Evolutionary conservation across 768 basidiomycete genomes (phyloP).

Genomic region (Mrakia gelida): DNA sequence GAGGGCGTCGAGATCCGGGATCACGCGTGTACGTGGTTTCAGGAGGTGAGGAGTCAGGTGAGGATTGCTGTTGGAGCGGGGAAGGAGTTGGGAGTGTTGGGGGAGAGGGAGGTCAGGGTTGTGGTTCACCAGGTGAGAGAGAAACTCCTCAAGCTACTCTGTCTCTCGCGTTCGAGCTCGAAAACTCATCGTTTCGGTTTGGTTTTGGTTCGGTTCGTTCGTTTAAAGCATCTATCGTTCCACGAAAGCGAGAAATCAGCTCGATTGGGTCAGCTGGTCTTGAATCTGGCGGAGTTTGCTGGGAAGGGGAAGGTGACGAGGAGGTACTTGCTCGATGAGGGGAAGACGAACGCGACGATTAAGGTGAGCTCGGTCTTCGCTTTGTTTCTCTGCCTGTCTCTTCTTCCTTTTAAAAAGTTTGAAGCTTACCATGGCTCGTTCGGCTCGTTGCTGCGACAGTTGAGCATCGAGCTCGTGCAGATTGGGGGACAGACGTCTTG

Average conservation of each 20-base stretch:
- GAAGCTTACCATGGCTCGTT: no score
- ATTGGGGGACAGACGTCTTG: constrained; percentile 57
- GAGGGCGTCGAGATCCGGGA: constrained; percentile 58
- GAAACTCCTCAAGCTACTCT: no score
- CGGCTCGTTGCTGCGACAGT: constrained; percentile 42
- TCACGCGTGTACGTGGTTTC: constrained; percentile 62
- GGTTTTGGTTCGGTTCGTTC: background rate
- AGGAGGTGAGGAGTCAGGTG: constrained; percentile 56
- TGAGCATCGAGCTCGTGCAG: constrained; percentile 58
- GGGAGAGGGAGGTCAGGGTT: constrained; percentile 62
- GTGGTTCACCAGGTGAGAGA: constrained; percentile 55
- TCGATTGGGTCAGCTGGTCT: constrained; percentile 47
- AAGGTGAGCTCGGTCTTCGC: constrained; percentile 51
- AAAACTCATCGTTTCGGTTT: no score
- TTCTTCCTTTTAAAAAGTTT: no score
- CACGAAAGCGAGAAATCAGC: constrained; percentile 43
- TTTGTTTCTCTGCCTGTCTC: background rate
- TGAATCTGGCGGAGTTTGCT: constrained; percentile 73
- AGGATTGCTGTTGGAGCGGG: constrained; percentile 55
- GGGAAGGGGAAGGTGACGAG: constrained; percentile 57
- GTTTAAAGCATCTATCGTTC: constrained; percentile 53
- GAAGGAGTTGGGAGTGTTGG: constrained; percentile 44
- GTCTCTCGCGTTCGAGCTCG: no score
- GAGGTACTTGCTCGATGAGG: constrained; percentile 63
- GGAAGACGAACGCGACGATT: constrained; percentile 73